Conservation (phyloP, 2,329 filamentous ascomycete genomes). For the Monosporascus sp. region DNA sequence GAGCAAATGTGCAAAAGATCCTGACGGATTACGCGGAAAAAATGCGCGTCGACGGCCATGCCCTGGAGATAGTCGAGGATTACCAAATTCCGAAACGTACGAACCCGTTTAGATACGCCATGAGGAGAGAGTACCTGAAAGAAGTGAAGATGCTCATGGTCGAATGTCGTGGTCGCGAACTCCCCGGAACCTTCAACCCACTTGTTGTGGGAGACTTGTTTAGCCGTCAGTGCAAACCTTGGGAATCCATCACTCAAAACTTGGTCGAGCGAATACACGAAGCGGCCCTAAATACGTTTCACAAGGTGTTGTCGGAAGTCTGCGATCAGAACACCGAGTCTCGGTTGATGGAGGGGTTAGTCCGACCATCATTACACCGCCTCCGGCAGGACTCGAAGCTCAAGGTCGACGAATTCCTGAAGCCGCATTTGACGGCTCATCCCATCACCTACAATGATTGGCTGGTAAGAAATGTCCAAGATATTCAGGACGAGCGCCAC, state of each 20-base stretch:
- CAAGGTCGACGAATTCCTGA: slow-evolving; percentile 18
- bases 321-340: slow-evolving; percentile 15
- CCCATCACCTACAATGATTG: slow-evolving; percentile 24
- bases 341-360: slow-evolving; percentile 16
- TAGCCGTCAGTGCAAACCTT: slow-evolving; percentile 21
- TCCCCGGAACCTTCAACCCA: slow-evolving; percentile 23
- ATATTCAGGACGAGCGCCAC: slow-evolving; percentile 16
- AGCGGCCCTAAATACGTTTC: slow-evolving; percentile 16
- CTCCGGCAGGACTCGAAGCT: slow-evolving; percentile 14
- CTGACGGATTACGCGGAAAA: slow-evolving; percentile 15
- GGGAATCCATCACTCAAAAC: slow-evolving; percentile 19
- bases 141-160: slow-evolving; percentile 15
- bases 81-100: slow-evolving; percentile 6
- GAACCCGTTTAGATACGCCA: slow-evolving; percentile 3
- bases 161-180: slow-evolving; percentile 19
- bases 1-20: slow-evolving; percentile 19
- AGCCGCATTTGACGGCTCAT: slow-evolving; percentile 19
- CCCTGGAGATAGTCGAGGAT: slow-evolving; percentile 20
- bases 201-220: slow-evolving; percentile 21
- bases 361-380: slow-evolving; percentile 16
- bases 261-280: slow-evolving; percentile 20
- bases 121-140: slow-evolving; percentile 10
- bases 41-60: slow-evolving; percentile 18
- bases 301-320: slow-evolving; percentile 14
- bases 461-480: slow-evolving; percentile 14